Base-by-base conservation (phyloP, 139 green algal genomes). In the Closterium sp. region DNA sequence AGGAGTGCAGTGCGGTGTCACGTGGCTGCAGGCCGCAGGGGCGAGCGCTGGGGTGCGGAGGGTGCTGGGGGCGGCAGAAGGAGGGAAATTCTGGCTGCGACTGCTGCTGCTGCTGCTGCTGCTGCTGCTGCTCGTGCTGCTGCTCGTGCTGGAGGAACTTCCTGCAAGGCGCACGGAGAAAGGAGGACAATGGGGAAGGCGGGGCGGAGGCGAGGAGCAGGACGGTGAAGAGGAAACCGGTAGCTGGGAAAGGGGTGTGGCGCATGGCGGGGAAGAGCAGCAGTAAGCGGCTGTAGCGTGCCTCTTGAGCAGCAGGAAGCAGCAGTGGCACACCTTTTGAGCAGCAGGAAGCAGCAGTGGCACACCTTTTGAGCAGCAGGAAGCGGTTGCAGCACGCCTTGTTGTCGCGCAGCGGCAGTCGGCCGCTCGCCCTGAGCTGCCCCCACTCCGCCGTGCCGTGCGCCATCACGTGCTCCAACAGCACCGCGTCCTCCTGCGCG, bases 321-420 rank as follows among this genome's bases (percentile, higher is more conserved):
- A 9, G 0, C 38, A 10, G 0, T 45, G 4, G 38, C 4, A 45
- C 10, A 45, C 38, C 38, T 45, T 6, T 45, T 45, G 4, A 45
- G 38, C 38, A 45, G 38, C 4, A 45, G 38, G 38, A 45, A 45
- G 38, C 38, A 6, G 73, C 73, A 29, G 24, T 30, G 5, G n/a
- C 22, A 13, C 1, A 87, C 84, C 84, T 87, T 30, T 87, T 87
- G 27, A 87, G 84, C 17, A 87, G 84, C n/a, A 87, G n/a, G 84
- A 87, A 87, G 84, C 84, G 84, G 27, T 87, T 87, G 84, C 84
- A 87, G 84, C 84, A 87, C 28, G 84, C 84, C 84, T 87, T 87
- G 84, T 87, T 87, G 84, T 87, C 84, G n/a, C 84, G 84, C n/a
- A 32, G n/a, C 84, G 84, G 84, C 28, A 87, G 84, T 19, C 28